These are phyloP conservation scores for Phialocephala sp. DNA, from an alignment of 2,329 filamentous ascomycete genomes.

Conservation along the genomic window DNA sequence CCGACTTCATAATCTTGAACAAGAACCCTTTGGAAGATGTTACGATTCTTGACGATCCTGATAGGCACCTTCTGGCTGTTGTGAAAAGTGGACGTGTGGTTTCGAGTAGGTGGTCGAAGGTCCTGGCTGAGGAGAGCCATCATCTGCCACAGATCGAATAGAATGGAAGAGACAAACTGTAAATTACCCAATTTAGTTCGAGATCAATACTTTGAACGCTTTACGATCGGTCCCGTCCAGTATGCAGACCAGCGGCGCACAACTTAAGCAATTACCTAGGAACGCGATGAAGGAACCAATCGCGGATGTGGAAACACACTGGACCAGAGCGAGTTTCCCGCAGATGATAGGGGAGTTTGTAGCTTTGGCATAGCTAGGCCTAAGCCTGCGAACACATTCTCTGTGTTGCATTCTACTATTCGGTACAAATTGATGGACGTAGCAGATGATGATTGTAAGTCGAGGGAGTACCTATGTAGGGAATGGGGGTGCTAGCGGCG, in stretches of 20 bases:
- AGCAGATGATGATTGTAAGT: constrained; percentile 1
- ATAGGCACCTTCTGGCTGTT: constrained; percentile 52
- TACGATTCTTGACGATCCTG: constrained; percentile 52
- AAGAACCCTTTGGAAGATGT: constrained; percentile 62
- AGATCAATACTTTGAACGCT: too few species aligned
- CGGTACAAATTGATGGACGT: not conserved
- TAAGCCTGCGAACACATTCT: not conserved
- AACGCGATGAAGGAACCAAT: too few species aligned
- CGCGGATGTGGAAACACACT: too few species aligned
- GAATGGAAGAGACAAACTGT: not conserved
- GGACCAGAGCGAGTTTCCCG: too few species aligned
- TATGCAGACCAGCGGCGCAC: too few species aligned
- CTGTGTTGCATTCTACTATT: constrained; percentile 1
- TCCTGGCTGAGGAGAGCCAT: not conserved
- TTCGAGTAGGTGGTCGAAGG: constrained; percentile 26
- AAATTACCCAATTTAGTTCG: too few species aligned
- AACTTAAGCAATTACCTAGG: too few species aligned
- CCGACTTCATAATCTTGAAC: constrained; percentile 58
- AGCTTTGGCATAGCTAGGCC: too few species aligned
- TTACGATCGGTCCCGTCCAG: too few species aligned
- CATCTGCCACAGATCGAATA: constrained; percentile 2
- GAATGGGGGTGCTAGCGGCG: not conserved
- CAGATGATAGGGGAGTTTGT: too few species aligned
- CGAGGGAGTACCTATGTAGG: not conserved
- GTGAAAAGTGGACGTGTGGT: constrained; percentile 57